A percentile compares a stretch with the other conserved stretches of the same genome.
Conservation (phyloP, 345 rosid genomes). For the Rhodamnia rubescens region DNA sequence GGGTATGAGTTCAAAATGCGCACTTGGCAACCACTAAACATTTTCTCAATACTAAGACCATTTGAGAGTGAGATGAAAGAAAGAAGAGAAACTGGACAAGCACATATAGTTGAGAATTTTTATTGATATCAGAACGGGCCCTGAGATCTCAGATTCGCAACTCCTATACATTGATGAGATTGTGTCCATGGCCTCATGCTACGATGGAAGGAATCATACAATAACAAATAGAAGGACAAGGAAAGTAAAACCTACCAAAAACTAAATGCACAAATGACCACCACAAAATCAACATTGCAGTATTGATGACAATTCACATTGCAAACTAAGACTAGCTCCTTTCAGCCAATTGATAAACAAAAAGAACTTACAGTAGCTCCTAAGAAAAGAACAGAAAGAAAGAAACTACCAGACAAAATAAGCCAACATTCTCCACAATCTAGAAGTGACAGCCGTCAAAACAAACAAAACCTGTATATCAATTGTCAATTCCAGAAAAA, state of each 20-base stretch:
- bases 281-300: not conserved
- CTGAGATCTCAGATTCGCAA: not conserved
- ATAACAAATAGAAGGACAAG: not conserved
- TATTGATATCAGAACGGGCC: not conserved
- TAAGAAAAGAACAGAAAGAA: too few species aligned
- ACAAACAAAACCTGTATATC: not conserved
- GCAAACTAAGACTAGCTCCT: not conserved
- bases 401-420: too few species aligned
- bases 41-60: not conserved
- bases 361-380: too few species aligned
- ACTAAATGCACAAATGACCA: not conserved
- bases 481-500: not conserved
- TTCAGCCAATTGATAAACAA: not conserved
- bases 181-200: not conserved
- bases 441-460: not conserved
- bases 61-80: not conserved
- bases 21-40: too few species aligned
- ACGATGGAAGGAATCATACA: not conserved
- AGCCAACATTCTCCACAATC: not conserved
- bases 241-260: not conserved
- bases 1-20: too few species aligned
- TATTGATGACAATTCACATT: not conserved
- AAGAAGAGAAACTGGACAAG: not conserved
- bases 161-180: not conserved
- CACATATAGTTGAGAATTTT: not conserved